Percentiles rank a stretch among this genome's conserved stretches.
phyloP scores from a whole-genome alignment of 805 yeast species.

The Metschnikowia aberdeeniae region DNA sequence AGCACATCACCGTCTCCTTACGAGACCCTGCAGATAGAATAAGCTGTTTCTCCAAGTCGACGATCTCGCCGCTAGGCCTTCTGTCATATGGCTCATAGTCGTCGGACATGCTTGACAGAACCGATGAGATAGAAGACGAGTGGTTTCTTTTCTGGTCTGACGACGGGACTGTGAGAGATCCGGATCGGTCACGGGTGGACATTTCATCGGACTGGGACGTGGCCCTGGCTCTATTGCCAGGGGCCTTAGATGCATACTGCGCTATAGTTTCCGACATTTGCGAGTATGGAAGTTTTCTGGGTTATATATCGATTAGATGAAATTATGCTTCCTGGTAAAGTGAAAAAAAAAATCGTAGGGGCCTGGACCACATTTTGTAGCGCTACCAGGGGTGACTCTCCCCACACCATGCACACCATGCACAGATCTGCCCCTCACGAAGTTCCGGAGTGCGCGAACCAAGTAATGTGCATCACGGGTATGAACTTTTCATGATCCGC shows the following conservation, averaged over 20 bases:
- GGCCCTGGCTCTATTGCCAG: conserved; percentile 5
- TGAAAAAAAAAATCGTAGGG: not conserved
- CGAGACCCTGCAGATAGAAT: conserved; percentile 37
- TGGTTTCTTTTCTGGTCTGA: conserved; percentile 20
- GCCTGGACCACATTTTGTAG: not conserved
- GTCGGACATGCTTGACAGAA: conserved; percentile 17
- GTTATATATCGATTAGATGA: not conserved
- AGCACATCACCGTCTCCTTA: conserved; percentile 30
- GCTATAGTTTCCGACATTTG: not conserved
- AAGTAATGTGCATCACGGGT: no score
- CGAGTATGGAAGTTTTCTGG: not conserved
- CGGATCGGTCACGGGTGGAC: conserved; percentile 2
- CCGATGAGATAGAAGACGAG: conserved; percentile 23
- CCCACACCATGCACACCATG: conserved; percentile 3
- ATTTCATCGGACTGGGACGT: conserved; percentile 4
- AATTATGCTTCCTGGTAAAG: not conserved
- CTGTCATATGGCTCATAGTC: conserved; percentile 5
- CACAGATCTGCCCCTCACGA: not conserved
- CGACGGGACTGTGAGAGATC: conserved; percentile 1
- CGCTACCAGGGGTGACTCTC: conserved; percentile 1
- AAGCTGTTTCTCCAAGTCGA: conserved; percentile 36
- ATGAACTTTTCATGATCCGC: no score
- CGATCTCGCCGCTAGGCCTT: conserved; percentile 18
- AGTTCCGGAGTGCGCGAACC: conserved; percentile 1
- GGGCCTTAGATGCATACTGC: not conserved